Percentiles rank a stretch among this genome's conserved stretches.
Conservation (phyloP, 345 rosid species). For the Gossypium rotundifolium region DNA sequence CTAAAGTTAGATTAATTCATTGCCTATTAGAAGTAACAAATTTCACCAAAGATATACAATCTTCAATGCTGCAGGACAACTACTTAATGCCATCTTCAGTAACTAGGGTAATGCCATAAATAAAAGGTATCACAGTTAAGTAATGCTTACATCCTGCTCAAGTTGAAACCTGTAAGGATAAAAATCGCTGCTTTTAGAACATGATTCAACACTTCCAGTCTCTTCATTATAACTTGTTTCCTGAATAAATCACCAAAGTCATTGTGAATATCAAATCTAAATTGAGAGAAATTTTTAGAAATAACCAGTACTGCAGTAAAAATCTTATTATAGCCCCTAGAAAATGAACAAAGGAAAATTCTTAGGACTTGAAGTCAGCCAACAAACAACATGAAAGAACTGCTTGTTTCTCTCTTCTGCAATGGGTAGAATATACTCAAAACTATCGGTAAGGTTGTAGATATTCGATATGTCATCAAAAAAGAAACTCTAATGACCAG, state of each 20-base stretch:
- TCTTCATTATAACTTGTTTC: slow-evolving; percentile 30
- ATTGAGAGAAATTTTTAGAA: background rate
- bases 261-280: background rate
- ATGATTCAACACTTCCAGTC: slow-evolving; percentile 26
- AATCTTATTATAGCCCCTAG: background rate
- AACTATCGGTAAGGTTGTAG: background rate
- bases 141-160: slow-evolving; percentile 68
- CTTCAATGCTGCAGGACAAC: background rate
- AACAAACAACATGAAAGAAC: background rate
- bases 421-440: background rate
- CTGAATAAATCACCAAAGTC: slow-evolving; percentile 33
- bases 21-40: background rate
- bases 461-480: background rate
- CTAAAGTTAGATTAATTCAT: background rate
- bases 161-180: slow-evolving; percentile 64
- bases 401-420: background rate
- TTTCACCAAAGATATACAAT: background rate
- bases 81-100: background rate
- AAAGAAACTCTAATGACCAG: background rate
- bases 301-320: background rate
- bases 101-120: slow-evolving; percentile 2
- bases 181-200: slow-evolving; percentile 25
- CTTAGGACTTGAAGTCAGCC: background rate
- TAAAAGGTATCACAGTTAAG: slow-evolving; percentile 5
- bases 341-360: background rate